Percentiles rank a stretch among this genome's conserved stretches.
phyloP scores from a whole-genome alignment of 2,329 filamentous ascomycete species.

The Ceratocystis alfenasii region DNA sequence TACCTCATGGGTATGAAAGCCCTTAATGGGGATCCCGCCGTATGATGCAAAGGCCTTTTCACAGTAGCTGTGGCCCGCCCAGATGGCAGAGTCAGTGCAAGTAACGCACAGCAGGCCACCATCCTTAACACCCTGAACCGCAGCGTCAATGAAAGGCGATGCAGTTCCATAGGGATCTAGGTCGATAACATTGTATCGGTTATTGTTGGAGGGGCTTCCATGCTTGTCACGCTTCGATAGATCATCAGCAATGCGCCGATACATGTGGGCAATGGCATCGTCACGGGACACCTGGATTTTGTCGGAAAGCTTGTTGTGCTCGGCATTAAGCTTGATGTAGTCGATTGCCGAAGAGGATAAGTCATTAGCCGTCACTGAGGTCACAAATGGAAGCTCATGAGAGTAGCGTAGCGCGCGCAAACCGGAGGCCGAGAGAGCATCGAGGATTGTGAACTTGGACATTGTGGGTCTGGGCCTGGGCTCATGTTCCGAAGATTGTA shows the following conservation, averaged over 20 bases:
- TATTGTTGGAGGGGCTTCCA: conserved; percentile 32
- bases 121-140: conserved; percentile 68
- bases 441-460: conserved; percentile 66
- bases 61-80: conserved; percentile 83
- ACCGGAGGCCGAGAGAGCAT: conserved; percentile 88
- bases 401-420: conserved; percentile 84
- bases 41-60: conserved; percentile 95
- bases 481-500: background rate
- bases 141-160: conserved; percentile 81
- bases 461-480: conserved; percentile 25
- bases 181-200: conserved; percentile 84
- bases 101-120: conserved; percentile 89
- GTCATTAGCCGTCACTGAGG: conserved; percentile 79
- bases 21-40: conserved; percentile 77
- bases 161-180: conserved; percentile 93
- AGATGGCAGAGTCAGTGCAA: conserved; percentile 91
- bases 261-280: conserved; percentile 89
- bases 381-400: conserved; percentile 75
- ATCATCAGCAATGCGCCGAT: conserved; percentile 50
- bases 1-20: conserved; percentile 74
- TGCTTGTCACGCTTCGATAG: conserved; percentile 34
- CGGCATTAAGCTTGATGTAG: conserved; percentile 72
- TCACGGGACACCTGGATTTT: conserved; percentile 63
- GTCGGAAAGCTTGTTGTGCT: conserved; percentile 63
- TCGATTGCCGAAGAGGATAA: conserved; percentile 64